These are phyloP conservation scores for Hymenoscyphus occultus DNA, from an alignment of 2,329 filamentous ascomycete genomes.

Conservation along the genomic window DNA sequence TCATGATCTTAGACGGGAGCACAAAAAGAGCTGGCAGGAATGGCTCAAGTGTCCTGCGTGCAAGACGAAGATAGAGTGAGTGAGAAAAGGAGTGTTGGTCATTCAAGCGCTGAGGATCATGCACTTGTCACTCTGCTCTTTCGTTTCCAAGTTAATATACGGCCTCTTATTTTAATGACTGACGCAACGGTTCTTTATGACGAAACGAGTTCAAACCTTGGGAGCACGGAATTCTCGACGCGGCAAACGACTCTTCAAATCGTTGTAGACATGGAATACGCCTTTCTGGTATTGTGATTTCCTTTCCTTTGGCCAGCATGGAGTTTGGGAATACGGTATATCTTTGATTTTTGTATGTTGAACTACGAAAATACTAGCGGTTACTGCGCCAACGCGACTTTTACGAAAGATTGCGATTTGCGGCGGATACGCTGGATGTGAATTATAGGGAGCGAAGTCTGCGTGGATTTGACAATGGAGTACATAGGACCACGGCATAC, in stretches of 20 bases:
- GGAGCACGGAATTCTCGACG: not conserved
- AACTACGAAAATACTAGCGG: not conserved
- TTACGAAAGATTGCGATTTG: too few species aligned
- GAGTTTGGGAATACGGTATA: not conserved
- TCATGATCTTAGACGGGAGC: slow-evolving; percentile 24
- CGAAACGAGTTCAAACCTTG: not conserved
- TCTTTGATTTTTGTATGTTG: not conserved
- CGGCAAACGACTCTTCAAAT: not conserved
- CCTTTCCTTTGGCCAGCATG: not conserved
- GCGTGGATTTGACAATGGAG: too few species aligned
- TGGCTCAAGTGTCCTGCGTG: slow-evolving; percentile 31
- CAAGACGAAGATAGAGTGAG: slow-evolving; percentile 25
- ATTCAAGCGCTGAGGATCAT: slow-evolving; percentile 6
- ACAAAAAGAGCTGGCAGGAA: slow-evolving; percentile 23
- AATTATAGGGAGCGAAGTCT: too few species aligned
- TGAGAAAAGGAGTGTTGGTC: not conserved
- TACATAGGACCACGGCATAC: too few species aligned
- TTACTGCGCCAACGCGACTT: too few species aligned
- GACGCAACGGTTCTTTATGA: not conserved
- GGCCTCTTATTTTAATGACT: not conserved
- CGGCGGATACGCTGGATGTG: too few species aligned
- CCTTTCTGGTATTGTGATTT: not conserved
- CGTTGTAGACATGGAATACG: not conserved
- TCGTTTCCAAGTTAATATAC: not conserved
- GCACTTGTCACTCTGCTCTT: not conserved